Evolutionary conservation across 148 eudicot genomes (phyloP), one percentile per base, ranked within the genome.

Genomic region (Rhododendron henanense): DNA sequence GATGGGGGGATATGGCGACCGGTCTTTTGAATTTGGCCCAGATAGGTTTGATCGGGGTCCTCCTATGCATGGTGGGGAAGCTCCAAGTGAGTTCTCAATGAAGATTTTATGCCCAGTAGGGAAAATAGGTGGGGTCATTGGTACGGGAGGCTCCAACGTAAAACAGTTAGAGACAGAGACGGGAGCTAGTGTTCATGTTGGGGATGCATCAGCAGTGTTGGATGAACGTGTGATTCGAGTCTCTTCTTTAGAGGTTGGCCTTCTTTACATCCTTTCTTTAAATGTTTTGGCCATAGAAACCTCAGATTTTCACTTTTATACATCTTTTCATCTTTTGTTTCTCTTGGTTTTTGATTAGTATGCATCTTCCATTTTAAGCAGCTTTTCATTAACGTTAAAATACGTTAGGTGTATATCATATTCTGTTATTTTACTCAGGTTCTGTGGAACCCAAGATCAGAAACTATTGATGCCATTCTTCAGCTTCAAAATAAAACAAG

Each of bases 121-220:
- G 45, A 95, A 93, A 85, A 94, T 94, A 87, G 98, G 96, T n/a
- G 92, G 93, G 21, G 95, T 95, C 75, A 94, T 95, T 89, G 98
- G 98, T 45, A 94, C 90, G 87, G 95, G 94, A 85, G 98, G 96
- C 80, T 81, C 67, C 78, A 92, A 89, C 76, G 92, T 92, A 50
- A 90, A 87, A 88, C 94, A 92, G 88, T 81, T 95, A 39, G 90
- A 95, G 89, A 93, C 90, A 79, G 98, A 93, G 59, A 94, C 95
- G 74, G 92, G 98, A 89, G 88, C 96, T 63, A 91, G 90, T 85
- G 90, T 95, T 87, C 92, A 89, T 83, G 95, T 91, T 69, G 95
- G 92, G 79, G 92, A 92, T 84, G 89, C 88, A 15, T 81, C 94
- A 18, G 71, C 85, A 50, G 94, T 85, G 75, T 87, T 93, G 13